Evolutionary conservation across 2,329 filamentous ascomycete species (phyloP), one percentile per base, ranked within the genome.

Genomic region (Phyllosticta citriasiana): DNA sequence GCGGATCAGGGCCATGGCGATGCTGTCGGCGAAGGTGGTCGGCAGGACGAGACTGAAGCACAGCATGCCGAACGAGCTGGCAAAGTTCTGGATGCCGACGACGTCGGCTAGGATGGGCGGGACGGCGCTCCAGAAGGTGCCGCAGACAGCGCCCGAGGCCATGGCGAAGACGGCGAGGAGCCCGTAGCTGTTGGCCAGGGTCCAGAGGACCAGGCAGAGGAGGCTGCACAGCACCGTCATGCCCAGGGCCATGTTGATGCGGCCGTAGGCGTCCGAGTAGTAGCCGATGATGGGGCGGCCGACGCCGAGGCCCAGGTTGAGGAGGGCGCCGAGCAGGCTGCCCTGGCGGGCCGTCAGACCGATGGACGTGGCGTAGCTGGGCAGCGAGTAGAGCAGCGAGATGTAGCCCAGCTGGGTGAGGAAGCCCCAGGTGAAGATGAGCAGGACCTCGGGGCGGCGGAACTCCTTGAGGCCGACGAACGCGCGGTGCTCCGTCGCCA

Each of bases 221-320:
- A 80, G 16, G 24, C 70, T 70, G 58, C 58, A 60, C 2, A 60
- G 53, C 25, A 22, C 16, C 0, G 76, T 80, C n/a, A 76, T 64
- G 5, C 67, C 40, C 8, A 71, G 74, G 6, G 79, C 76, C 7
- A 73, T 71, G 55, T 77, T 69, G 58, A 80, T 75, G 9, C 78
- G 67, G 16, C 77, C 76, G 65, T 71, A 77, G 16, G 69, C 63
- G 69, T 82, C 80, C 64, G 76, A 78, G 4, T 76, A 61, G n/a
- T 78, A 63, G 0, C 79, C 79, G 40, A 80, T 74, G 12, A 74
- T 66, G 4, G 79, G 79, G 10, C 80, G 67, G 16, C 79, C 79
- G 40, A 81, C 52, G 0, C 74, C 77, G 3, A 77, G 78, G 0
- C 79, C 79, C 0, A 81, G 65, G 63, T 82, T 80, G 51, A 79